Conservation (phyloP, 768 basidiomycete genomes). For the Lactifluus hygrophoroides region DNA sequence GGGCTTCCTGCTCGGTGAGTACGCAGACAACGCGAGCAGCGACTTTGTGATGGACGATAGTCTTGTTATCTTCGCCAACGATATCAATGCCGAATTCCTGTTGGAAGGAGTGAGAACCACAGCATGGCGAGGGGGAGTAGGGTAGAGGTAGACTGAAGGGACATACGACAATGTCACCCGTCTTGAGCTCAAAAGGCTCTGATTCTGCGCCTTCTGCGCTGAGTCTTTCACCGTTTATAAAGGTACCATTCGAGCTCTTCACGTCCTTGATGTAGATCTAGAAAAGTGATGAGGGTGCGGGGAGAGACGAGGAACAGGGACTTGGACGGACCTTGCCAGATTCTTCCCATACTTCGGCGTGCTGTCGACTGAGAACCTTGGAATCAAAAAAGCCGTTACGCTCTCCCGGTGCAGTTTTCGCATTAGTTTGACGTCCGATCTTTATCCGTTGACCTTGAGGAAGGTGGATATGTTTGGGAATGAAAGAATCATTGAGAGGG, state of each 20-base stretch:
- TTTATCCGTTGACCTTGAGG: constrained; percentile 58
- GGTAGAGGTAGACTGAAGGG: background rate
- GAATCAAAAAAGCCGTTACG: constrained; percentile 96
- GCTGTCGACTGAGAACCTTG: constrained; percentile 88
- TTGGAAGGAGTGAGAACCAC: constrained; percentile 4
- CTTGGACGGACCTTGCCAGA: constrained; percentile 78
- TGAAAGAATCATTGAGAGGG: constrained; percentile 90
- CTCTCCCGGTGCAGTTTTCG: constrained; percentile 87
- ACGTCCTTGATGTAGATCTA: constrained; percentile 98
- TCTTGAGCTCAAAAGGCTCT: constrained; percentile 88
- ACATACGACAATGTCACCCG: constrained; percentile 91
- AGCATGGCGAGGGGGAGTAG: background rate
- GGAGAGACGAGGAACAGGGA: constrained; percentile 20
- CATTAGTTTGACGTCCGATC: constrained; percentile 94
- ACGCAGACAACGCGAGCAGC: constrained; percentile 90
- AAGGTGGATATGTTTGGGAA: constrained; percentile 90
- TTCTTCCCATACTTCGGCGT: constrained; percentile 99
- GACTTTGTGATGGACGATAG: constrained; percentile 97
- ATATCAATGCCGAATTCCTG: constrained; percentile 99
- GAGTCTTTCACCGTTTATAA: constrained; percentile 92
- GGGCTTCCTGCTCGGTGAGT: constrained; percentile 77
- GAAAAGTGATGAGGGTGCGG: constrained; percentile 13
- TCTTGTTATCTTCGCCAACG: constrained; percentile 96
- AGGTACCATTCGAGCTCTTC: constrained; percentile 96
- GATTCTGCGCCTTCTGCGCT: constrained; percentile 85